Evolutionary conservation across 257 asterid species (phyloP).

Genomic region (Petrea volubilis): DNA sequence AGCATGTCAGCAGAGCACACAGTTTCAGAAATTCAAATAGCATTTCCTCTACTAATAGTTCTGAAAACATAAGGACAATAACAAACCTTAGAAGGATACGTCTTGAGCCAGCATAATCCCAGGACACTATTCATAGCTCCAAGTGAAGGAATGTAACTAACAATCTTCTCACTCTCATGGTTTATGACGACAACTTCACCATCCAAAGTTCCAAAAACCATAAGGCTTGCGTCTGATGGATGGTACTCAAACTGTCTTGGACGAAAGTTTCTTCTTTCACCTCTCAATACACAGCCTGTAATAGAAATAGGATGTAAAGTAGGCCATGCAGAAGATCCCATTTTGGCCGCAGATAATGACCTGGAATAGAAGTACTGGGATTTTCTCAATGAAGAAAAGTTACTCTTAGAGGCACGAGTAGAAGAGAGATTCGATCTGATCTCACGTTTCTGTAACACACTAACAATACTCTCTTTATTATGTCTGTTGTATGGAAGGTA

Average conservation of each 20-base stretch:
- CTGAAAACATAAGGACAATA: neutral
- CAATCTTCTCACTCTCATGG: slow-evolving; percentile 77
- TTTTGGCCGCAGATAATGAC: slow-evolving; percentile 83
- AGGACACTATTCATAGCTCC: slow-evolving; percentile 89
- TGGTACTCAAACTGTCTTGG: slow-evolving; percentile 96
- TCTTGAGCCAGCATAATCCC: slow-evolving; percentile 92
- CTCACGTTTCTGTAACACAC: slow-evolving; percentile 77
- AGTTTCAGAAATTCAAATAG: slow-evolving; percentile 6
- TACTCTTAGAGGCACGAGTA: slow-evolving; percentile 37
- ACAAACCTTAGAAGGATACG: slow-evolving; percentile 77
- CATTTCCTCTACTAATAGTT: slow-evolving; percentile 10
- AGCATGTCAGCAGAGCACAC: neutral
- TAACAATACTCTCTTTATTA: slow-evolving; percentile 58
- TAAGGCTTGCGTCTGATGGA: slow-evolving; percentile 90
- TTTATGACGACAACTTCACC: slow-evolving; percentile 86
- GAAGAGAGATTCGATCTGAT: slow-evolving; percentile 50
- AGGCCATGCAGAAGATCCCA: slow-evolving; percentile 87
- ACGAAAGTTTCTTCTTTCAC: slow-evolving; percentile 71
- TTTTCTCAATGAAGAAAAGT: slow-evolving; percentile 35
- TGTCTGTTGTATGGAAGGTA: slow-evolving; percentile 71
- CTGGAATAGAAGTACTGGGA: slow-evolving; percentile 72
- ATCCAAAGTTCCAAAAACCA: slow-evolving; percentile 93
- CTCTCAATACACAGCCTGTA: slow-evolving; percentile 41
- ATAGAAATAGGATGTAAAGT: slow-evolving; percentile 66
- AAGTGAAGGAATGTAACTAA: slow-evolving; percentile 76